Conservation (phyloP, 768 basidiomycete species). For the Leucosporidium creatinivorum region DNA sequence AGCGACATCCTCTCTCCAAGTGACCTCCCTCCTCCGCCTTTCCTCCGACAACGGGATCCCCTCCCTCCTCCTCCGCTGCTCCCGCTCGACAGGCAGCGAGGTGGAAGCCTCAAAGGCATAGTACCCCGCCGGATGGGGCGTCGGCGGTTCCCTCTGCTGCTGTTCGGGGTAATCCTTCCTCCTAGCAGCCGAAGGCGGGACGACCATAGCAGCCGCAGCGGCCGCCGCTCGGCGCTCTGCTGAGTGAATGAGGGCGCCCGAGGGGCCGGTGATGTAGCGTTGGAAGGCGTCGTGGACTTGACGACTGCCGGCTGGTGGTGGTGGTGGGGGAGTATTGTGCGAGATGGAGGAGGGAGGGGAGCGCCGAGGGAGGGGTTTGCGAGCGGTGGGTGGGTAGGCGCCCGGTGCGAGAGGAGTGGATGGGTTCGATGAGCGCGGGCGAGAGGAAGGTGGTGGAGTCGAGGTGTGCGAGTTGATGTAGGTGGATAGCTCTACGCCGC, state of each 20-base stretch:
- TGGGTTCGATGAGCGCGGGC: neutral
- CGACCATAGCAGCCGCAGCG: neutral
- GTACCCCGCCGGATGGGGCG: conserved; percentile 12
- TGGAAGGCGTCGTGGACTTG: conserved; percentile 26
- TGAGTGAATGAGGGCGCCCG: conserved; percentile 19
- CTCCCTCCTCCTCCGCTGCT: neutral
- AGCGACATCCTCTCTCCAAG: no score
- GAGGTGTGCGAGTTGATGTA: conserved; percentile 17
- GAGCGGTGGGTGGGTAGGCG: conserved; percentile 16
- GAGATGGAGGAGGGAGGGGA: neutral
- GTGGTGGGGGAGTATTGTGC: neutral
- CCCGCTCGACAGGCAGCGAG: no score
- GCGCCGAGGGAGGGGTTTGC: conserved; percentile 3
- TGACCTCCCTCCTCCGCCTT: neutral
- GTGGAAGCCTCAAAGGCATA: conserved; percentile 16
- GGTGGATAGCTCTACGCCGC: conserved; percentile 15
- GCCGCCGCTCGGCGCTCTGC: conserved; percentile 16
- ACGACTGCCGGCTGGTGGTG: neutral
- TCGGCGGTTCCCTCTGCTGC: conserved; percentile 2
- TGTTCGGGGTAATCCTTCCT: neutral
- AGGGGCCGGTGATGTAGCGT: conserved; percentile 24
- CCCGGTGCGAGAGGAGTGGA: conserved; percentile 22
- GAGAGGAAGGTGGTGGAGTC: conserved; percentile 2
- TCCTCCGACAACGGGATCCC: conserved; percentile 4
- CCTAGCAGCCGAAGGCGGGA: neutral